Evolutionary conservation across 768 basidiomycete genomes (phyloP).

Genomic region (Mycena capillaripes): DNA sequence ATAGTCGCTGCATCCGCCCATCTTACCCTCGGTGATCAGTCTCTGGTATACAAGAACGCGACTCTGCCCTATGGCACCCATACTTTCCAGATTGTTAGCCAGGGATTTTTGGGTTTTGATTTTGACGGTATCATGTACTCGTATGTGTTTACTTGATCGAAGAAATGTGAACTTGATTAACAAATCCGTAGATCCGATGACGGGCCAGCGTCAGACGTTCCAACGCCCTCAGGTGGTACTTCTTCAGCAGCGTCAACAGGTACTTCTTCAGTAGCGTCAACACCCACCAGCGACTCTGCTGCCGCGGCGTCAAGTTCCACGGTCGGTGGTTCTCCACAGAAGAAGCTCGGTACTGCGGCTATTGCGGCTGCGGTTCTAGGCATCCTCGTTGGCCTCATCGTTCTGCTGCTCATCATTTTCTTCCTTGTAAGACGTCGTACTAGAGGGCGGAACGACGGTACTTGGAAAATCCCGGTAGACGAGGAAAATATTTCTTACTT

Average conservation of each 20-base stretch:
- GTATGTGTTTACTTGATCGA: not conserved
- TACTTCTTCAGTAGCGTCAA: no score
- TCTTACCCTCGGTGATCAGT: not conserved
- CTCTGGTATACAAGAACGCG: not conserved
- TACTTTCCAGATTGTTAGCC: not conserved
- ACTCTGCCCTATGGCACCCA: not conserved
- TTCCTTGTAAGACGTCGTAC: not conserved
- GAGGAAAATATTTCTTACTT: not conserved
- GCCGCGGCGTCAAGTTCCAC: no score
- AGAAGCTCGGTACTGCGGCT: no score
- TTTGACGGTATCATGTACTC: not conserved
- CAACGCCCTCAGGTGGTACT: no score
- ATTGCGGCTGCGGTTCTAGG: no score
- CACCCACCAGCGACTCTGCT: no score
- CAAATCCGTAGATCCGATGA: no score
- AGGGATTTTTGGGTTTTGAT: not conserved
- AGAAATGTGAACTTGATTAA: not conserved
- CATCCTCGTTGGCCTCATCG: not conserved
- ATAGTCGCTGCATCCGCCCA: no score
- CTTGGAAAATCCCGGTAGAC: not conserved
- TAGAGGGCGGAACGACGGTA: not conserved
- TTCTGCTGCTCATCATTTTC: not conserved
- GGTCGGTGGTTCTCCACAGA: no score
- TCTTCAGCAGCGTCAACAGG: no score
- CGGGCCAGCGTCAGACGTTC: no score